Evolutionary conservation across 345 rosid species (phyloP), one percentile per base, ranked within the genome.

Genomic region (Xanthoceras sorbifolium): DNA sequence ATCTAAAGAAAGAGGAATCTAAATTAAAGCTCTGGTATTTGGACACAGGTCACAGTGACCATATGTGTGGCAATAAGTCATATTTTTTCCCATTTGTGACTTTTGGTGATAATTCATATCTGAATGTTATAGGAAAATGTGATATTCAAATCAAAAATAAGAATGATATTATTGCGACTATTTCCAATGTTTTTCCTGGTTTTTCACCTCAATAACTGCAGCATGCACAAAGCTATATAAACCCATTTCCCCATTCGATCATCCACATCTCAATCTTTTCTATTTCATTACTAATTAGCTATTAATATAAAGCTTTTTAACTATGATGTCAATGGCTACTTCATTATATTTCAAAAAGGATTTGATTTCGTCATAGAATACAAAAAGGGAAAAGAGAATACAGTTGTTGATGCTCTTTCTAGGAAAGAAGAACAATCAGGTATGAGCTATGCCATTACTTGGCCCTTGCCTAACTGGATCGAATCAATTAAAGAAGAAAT

Each of bases 241-340:
- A 20, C 38, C 67, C 40, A 63, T 28, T 18, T 40, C 50, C 42
- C 36, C 36, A n/a, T 28, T 69, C 32, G 42, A 17, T 10, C 28
- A 42, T 40, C 46, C 17, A 36, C 34, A 50, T 46, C 29, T 29
- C 15, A n/a, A 22, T 15, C 61, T 55, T 0, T 48, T n/a, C 10
- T 6, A 14, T 48, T 42, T 9, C 50, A 44, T 4, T 44, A 9
- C 48, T 14, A 31, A 42, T 8, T 9, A 23, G 22, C 55, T 29
- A 9, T 38, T 48, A 14, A 17, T 14, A 3, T 46, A 38, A 28
- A 15, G 9, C n/a, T 62, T 34, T 29, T 2, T 23, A 23, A 44
- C 17, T 60, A 36, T n/a, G 9, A 20, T 67, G 69, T 20, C 68
- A 52, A 79, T 75, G 87, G 73, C 70, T 20, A 10, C 26, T 76